Evolutionary conservation across 495 filamentous ascomycete species (phyloP).

Genomic region (Daldinia vernicosa): DNA sequence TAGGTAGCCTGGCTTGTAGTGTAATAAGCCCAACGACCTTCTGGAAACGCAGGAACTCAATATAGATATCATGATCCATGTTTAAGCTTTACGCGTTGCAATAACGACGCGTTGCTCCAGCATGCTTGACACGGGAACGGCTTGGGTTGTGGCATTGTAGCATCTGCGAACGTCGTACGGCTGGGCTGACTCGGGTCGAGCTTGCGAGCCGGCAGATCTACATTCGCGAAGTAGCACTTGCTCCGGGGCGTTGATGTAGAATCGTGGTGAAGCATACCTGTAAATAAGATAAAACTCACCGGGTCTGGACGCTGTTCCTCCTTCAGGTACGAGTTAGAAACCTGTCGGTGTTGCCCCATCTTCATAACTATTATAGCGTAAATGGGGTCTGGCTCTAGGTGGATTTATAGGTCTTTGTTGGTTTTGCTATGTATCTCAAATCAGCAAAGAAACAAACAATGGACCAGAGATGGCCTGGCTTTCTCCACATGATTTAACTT

Average conservation of each 20-base stretch:
- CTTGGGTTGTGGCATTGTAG: constrained; percentile 5
- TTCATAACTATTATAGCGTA: constrained; percentile 42
- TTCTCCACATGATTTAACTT: constrained; percentile 27
- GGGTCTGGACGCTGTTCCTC: constrained; percentile 43
- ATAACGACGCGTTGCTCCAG: constrained; percentile 9
- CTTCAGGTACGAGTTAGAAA: constrained; percentile 43
- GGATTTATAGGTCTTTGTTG: constrained; percentile 18
- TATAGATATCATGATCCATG: constrained; percentile 26
- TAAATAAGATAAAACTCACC: constrained; percentile 41
- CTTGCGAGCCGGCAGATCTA: constrained; percentile 37
- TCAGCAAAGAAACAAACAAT: constrained; percentile 35
- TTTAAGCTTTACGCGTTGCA: constrained; percentile 27
- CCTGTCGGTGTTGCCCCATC: constrained; percentile 48
- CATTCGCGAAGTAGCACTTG: constrained; percentile 37
- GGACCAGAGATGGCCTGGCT: constrained; percentile 3
- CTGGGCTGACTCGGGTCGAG: constrained; percentile 29
- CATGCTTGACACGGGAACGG: constrained; percentile 7
- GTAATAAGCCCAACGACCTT: constrained; percentile 39
- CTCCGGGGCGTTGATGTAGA: constrained; percentile 21
- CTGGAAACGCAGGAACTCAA: constrained; percentile 33
- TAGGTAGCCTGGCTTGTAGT: constrained; percentile 40
- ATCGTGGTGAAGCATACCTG: neutral
- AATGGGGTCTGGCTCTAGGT: constrained; percentile 10
- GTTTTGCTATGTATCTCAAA: constrained; percentile 23
- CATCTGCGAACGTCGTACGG: constrained; percentile 17